These are phyloP conservation scores for Berberis thunbergii DNA, from an alignment of 164 flowering plant genomes.

Conservation along the genomic window DNA sequence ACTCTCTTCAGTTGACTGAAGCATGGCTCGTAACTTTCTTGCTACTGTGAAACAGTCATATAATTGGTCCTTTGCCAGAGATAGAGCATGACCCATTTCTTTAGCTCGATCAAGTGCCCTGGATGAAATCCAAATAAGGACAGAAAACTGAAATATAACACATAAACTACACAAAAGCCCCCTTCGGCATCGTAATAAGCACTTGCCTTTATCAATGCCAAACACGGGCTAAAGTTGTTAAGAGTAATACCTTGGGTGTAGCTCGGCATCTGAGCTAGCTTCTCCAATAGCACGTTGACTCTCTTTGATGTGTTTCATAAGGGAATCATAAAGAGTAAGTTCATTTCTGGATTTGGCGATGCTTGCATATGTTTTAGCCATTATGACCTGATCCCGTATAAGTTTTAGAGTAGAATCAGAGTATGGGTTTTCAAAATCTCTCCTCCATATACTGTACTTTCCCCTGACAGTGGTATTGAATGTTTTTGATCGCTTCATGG, in stretches of 20 bases:
- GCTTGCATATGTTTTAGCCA: slow-evolving; percentile 54
- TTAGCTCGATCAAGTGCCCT: slow-evolving; percentile 86
- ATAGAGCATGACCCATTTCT: slow-evolving; percentile 75
- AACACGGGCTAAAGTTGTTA: too few species aligned
- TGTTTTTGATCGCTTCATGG: slow-evolving; percentile 44
- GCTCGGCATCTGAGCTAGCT: slow-evolving; percentile 77
- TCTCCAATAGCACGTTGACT: slow-evolving; percentile 61
- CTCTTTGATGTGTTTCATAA: slow-evolving; percentile 42
- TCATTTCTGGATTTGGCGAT: slow-evolving; percentile 42
- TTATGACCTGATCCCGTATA: slow-evolving; percentile 54
- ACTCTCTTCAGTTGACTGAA: slow-evolving; percentile 66
- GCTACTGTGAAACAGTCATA: slow-evolving; percentile 60
- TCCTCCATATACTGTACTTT: slow-evolving; percentile 87
- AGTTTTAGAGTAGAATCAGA: slow-evolving; percentile 49
- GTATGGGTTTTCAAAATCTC: slow-evolving; percentile 60
- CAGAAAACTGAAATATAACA: not conserved
- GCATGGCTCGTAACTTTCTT: slow-evolving; percentile 84
- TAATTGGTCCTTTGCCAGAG: slow-evolving; percentile 70
- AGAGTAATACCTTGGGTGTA: slow-evolving; percentile 48
- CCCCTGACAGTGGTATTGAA: slow-evolving; percentile 45
- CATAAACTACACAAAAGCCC: not conserved
- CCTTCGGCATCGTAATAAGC: not conserved
- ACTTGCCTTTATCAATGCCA: too few species aligned
- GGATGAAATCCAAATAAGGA: slow-evolving; percentile 7
- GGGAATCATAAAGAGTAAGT: slow-evolving; percentile 40